Percentiles rank a stretch among this genome's conserved stretches.
Evolutionary conservation across 352 stramenopile genomes (phyloP).

Genomic region (Phytophthora multivora): DNA sequence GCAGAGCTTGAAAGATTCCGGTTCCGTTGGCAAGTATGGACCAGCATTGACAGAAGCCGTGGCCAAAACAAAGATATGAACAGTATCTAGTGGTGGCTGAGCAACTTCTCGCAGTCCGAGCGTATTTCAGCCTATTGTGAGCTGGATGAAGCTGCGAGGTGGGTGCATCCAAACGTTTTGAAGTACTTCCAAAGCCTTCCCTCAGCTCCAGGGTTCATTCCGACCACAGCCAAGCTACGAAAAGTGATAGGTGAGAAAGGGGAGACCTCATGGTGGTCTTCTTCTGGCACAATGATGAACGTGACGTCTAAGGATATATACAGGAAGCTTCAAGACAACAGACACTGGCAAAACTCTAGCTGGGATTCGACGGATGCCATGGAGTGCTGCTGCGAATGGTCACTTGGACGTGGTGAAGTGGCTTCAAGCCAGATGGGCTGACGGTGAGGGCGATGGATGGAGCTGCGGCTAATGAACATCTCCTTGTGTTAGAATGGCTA

Average conservation of each 20-base stretch:
- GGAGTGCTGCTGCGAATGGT: neutral
- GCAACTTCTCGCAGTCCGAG: neutral
- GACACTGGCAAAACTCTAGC: no score
- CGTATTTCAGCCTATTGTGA: neutral
- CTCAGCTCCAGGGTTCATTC: neutral
- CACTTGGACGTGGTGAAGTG: neutral
- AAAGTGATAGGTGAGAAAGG: no score
- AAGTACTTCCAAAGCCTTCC: neutral
- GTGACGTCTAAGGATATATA: no score
- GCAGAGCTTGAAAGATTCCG: neutral
- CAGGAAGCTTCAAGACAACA: no score
- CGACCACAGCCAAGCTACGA: no score
- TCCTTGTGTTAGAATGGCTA: neutral
- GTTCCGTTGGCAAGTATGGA: neutral
- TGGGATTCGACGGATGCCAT: neutral
- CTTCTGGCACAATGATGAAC: no score
- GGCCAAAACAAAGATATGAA: neutral
- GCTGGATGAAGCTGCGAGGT: neutral
- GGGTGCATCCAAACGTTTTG: neutral
- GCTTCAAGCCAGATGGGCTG: neutral
- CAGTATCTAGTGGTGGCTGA: neutral
- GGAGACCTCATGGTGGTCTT: no score
- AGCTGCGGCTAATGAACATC: neutral
- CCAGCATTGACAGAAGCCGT: neutral
- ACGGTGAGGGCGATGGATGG: neutral